Conservation (phyloP, 176 grass and related monocot species). For the Guadua angustifolia region DNA sequence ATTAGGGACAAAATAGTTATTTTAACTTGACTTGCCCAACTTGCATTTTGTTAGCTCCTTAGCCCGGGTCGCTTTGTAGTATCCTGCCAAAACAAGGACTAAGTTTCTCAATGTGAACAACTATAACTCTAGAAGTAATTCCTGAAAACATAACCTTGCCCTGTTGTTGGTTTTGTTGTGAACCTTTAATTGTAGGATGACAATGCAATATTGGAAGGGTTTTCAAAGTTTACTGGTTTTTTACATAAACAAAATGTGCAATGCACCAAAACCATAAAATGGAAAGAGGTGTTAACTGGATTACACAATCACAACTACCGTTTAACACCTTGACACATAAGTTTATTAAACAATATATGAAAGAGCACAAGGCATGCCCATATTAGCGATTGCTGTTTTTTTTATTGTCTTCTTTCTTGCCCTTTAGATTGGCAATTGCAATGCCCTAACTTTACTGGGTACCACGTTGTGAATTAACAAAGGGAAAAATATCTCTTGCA, state of each 20-base stretch:
- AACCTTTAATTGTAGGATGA: background rate
- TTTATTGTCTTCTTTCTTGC: constrained; percentile 24
- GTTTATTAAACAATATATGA: constrained; percentile 10
- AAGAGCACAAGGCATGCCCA: background rate
- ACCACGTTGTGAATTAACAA: constrained; percentile 22
- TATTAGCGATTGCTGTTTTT: background rate
- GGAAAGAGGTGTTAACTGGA: constrained; percentile 3
- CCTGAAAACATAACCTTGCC: background rate
- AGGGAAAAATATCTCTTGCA: too few species aligned
- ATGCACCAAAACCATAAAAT: background rate
- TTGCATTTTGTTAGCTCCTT: background rate
- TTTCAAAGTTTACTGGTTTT: background rate
- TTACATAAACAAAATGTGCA: background rate
- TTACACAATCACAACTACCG: background rate
- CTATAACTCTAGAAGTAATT: background rate
- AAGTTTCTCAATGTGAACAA: background rate
- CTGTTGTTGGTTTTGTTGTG: background rate
- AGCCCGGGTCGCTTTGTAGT: background rate
- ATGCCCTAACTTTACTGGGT: constrained; percentile 27
- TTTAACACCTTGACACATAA: background rate
- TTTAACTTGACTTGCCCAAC: background rate
- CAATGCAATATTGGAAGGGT: background rate
- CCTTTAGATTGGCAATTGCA: constrained; percentile 24
- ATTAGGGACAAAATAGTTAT: constrained; percentile 26
- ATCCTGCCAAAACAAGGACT: background rate